Percentiles rank a stretch among this genome's conserved stretches.
Conservation (phyloP, 2,329 filamentous ascomycete genomes). For the Tolypocladium capitatum region DNA sequence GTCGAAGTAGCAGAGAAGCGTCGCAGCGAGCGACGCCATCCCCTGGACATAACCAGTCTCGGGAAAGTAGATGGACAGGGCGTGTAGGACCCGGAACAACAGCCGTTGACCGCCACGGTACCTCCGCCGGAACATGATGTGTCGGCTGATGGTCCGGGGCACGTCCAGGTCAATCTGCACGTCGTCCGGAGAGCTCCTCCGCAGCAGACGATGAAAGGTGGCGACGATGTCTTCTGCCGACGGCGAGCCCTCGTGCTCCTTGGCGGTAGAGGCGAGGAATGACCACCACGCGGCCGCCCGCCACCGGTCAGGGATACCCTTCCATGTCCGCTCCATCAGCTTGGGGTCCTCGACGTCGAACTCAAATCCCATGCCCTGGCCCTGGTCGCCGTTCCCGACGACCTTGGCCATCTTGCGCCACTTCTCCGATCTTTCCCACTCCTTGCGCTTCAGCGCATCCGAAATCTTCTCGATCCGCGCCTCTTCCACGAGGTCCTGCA, state of each 20-base stretch:
- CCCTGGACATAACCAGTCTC: slow-evolving; percentile 93
- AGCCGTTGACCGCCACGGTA: slow-evolving; percentile 88
- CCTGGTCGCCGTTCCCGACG: slow-evolving; percentile 32
- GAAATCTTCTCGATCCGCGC: slow-evolving; percentile 36
- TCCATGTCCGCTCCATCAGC: slow-evolving; percentile 86
- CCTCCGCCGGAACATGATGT: slow-evolving; percentile 91
- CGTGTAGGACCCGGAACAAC: slow-evolving; percentile 84
- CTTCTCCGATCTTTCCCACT: slow-evolving; percentile 50
- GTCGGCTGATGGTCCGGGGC: slow-evolving; percentile 81
- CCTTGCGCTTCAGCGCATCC: slow-evolving; percentile 47
- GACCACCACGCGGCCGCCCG: slow-evolving; percentile 88
- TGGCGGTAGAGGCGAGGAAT: slow-evolving; percentile 70
- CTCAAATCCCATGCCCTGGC: slow-evolving; percentile 50
- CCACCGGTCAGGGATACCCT: slow-evolving; percentile 95
- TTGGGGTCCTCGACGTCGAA: slow-evolving; percentile 79
- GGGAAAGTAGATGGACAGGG: slow-evolving; percentile 80
- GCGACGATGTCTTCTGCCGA: slow-evolving; percentile 60
- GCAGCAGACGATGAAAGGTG: slow-evolving; percentile 60
- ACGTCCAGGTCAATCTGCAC: slow-evolving; percentile 96
- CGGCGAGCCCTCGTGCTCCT: slow-evolving; percentile 42
- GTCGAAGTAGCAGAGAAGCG: slow-evolving; percentile 90
- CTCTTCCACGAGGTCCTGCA: slow-evolving; percentile 43
- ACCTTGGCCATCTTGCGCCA: slow-evolving; percentile 55
- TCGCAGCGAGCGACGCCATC: slow-evolving; percentile 89
- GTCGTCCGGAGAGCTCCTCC: slow-evolving; percentile 70